Evolutionary conservation across 169 alveolate species (phyloP).

Genomic region (Ophryocystis elektroscirrha): DNA sequence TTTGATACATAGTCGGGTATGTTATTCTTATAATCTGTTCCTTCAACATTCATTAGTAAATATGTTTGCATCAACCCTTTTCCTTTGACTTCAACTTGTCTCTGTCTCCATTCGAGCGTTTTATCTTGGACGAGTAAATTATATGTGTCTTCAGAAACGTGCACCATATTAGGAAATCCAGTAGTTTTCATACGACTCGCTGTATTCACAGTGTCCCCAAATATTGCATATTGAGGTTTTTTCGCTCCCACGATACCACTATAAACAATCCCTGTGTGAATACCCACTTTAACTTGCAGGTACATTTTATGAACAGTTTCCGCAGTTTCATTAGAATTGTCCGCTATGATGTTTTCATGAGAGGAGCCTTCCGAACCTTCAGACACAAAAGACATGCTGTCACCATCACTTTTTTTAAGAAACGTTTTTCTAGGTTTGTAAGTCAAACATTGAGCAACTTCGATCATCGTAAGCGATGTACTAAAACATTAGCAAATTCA

Average conservation of each 20-base stretch:
- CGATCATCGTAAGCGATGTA: no score
- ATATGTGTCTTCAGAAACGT: conserved; percentile 42
- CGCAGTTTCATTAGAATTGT: no score
- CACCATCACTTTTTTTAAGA: no score
- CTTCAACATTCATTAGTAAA: conserved; percentile 11
- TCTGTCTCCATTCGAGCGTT: not conserved
- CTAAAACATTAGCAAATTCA: no score
- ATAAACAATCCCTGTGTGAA: conserved; percentile 77
- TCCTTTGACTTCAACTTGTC: conserved; percentile 45
- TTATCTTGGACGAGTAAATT: conserved; percentile 4
- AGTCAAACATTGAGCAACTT: no score
- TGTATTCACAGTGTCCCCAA: conserved; percentile 94
- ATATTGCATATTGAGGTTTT: conserved; percentile 84
- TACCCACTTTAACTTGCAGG: conserved; percentile 62
- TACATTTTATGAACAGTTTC: no score
- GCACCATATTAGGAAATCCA: conserved; percentile 44
- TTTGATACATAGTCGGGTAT: no score
- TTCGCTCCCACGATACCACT: conserved; percentile 93
- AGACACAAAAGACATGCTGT: no score
- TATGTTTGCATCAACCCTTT: conserved; percentile 54
- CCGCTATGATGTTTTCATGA: no score
- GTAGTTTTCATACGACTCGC: conserved; percentile 50
- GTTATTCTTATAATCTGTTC: no score
- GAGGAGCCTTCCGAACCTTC: no score
- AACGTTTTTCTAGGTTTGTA: no score